Conservation (phyloP, 768 basidiomycete species). For the Mycena polygramma region DNA sequence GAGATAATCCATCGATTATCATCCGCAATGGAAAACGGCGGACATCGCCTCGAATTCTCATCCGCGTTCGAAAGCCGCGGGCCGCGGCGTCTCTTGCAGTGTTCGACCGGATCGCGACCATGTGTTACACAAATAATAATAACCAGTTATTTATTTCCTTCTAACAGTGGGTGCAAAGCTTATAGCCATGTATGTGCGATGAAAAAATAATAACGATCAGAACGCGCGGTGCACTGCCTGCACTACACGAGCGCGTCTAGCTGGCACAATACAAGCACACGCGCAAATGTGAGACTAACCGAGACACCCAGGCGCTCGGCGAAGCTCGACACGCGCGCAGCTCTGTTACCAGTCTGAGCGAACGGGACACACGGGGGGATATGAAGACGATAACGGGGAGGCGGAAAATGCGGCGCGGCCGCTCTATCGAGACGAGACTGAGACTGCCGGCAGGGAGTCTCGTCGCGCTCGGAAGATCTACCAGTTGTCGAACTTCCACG, state of each 20-base stretch:
- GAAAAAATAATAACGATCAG: constrained; percentile 28
- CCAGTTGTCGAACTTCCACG: constrained; percentile 55
- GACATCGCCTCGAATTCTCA: too few relatives aligned
- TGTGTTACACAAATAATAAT: constrained; percentile 1
- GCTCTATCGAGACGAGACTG: constrained; percentile 6
- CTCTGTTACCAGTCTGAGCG: constrained; percentile 29
- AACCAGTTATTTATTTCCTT: constrained; percentile 31
- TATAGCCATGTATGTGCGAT: constrained; percentile 1
- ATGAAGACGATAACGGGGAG: constrained; percentile 11
- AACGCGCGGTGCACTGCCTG: constrained; percentile 37
- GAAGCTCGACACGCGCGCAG: constrained; percentile 20
- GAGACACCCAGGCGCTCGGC: constrained; percentile 18
- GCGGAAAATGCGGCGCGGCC: constrained; percentile 17
- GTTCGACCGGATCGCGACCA: neutral
- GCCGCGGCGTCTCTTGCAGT: neutral
- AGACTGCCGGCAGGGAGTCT: constrained; percentile 23
- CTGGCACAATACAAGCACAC: constrained; percentile 17
- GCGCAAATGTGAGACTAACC: constrained; percentile 13
- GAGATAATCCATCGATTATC: too few relatives aligned
- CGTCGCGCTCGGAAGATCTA: constrained; percentile 22
- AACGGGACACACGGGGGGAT: constrained; percentile 26
- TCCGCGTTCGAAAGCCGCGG: too few relatives aligned
- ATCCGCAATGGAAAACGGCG: too few relatives aligned
- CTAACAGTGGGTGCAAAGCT: constrained; percentile 10
- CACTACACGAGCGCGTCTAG: constrained; percentile 38